A percentile compares a stretch with the other conserved stretches of the same genome.
phyloP scores from a whole-genome alignment of 805 yeast genomes.

The Sugiyamaella mastotermitis region DNA sequence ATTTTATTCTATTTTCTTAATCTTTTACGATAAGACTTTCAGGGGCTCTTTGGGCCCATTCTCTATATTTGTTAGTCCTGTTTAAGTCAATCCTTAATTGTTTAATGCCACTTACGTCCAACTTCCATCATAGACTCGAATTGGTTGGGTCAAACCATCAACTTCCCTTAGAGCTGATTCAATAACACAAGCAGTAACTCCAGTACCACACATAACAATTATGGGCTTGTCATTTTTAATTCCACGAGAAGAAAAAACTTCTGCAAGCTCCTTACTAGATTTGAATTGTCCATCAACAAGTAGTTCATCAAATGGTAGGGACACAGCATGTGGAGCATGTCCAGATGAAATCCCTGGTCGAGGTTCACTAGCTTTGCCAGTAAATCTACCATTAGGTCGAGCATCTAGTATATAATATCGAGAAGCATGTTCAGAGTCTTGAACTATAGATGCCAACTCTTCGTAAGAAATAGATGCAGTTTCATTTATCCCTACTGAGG shows the following conservation, averaged over 20 bases:
- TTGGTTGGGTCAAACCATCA: slow-evolving; percentile 31
- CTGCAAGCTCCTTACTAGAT: slow-evolving; percentile 39
- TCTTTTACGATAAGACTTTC: slow-evolving; percentile 43
- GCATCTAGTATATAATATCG: slow-evolving; percentile 70
- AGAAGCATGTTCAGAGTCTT: slow-evolving; percentile 30
- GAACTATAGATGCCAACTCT: slow-evolving; percentile 54
- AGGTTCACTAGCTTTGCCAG: slow-evolving; percentile 82
- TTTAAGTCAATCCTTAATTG: slow-evolving; percentile 32
- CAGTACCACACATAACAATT: slow-evolving; percentile 91
- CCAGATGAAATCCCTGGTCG: slow-evolving; percentile 85
- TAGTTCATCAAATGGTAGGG: slow-evolving; percentile 61
- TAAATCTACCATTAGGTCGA: slow-evolving; percentile 65
- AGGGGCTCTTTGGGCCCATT: slow-evolving; percentile 77
- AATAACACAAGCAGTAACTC: slow-evolving; percentile 88
- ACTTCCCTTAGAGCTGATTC: slow-evolving; percentile 61
- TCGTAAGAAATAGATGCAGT: slow-evolving; percentile 61
- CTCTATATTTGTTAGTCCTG: slow-evolving; percentile 39
- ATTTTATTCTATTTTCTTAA: background rate
- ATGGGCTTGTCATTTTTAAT: slow-evolving; percentile 47
- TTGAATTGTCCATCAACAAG: slow-evolving; percentile 52
- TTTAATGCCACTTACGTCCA: slow-evolving; percentile 32
- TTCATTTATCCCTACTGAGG: slow-evolving; percentile 30
- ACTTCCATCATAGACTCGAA: slow-evolving; percentile 59
- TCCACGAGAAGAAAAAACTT: slow-evolving; percentile 41
- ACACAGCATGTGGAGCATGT: slow-evolving; percentile 75